A percentile compares a stretch with the other conserved stretches of the same genome.
These are phyloP conservation scores for Fusarium sp. DNA, from an alignment of 2,329 filamentous ascomycete genomes.

Conservation along the genomic window DNA sequence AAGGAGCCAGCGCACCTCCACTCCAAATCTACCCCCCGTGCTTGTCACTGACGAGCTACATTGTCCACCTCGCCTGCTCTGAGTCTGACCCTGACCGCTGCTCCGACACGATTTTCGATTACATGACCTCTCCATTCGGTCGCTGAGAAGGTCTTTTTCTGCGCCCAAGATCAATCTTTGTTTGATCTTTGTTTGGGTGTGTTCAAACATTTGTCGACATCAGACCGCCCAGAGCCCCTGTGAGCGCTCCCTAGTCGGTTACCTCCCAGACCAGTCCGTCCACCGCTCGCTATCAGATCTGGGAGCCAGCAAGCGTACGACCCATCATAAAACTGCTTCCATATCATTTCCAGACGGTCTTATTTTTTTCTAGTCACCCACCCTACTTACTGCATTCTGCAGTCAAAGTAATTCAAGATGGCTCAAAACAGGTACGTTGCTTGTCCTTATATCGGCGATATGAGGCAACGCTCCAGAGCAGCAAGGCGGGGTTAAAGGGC, in stretches of 20 bases:
- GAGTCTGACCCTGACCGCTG: slow-evolving; percentile 38
- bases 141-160: slow-evolving; percentile 34
- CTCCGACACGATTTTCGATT: slow-evolving; percentile 32
- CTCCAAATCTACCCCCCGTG: slow-evolving; percentile 29
- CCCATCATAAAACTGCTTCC: slow-evolving; percentile 6
- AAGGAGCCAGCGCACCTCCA: slow-evolving; percentile 32
- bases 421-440: slow-evolving; percentile 49
- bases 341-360: slow-evolving; percentile 13
- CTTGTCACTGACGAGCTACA: slow-evolving; percentile 35
- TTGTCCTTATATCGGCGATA: slow-evolving; percentile 3
- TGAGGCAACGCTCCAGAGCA: slow-evolving; percentile 11
- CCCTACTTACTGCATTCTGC: slow-evolving; percentile 17
- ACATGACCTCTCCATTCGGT: slow-evolving; percentile 37
- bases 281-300: slow-evolving; percentile 27
- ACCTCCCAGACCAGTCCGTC: slow-evolving; percentile 9
- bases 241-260: slow-evolving; percentile 33
- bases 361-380: slow-evolving; percentile 12
- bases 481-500: slow-evolving; percentile 32
- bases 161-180: slow-evolving; percentile 29
- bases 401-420: slow-evolving; percentile 42
- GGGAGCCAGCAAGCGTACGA: slow-evolving; percentile 22
- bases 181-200: slow-evolving; percentile 20
- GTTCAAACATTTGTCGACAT: slow-evolving; percentile 4
- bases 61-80: slow-evolving; percentile 20
- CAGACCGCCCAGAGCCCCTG: slow-evolving; percentile 33